Base-by-base conservation (phyloP, 495 filamentous ascomycete species). In the Evansstolkia leycettana region DNA sequence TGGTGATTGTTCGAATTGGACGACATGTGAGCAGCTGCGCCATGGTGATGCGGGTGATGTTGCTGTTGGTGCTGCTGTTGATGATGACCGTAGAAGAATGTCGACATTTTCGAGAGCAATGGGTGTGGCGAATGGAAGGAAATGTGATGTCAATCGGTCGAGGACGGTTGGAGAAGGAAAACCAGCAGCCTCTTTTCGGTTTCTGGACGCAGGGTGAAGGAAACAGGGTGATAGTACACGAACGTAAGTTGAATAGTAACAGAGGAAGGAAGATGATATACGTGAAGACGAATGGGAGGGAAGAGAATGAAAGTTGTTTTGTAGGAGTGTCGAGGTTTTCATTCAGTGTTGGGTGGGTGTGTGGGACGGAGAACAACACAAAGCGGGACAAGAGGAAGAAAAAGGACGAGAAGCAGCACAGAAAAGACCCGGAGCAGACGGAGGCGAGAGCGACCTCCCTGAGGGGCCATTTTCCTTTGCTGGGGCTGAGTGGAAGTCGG, bases 1-100 rank as follows among this genome's bases (percentile, higher is more conserved):
- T 92, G 84, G 58, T 90, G 81, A 55, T 72, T 78, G 57, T 82
- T 75, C 35, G 76, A 70, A 23, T 68, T 58, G n/a, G 65, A 47
- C 29, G 52, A 46, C 58, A 67, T 50, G 48, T 69, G 54, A 37
- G 54, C 37, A 52, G 51, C 46, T 55, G 56, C 45, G 63, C 57
- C 53, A 52, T 57, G 47, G 67, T 64, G 55, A 70, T 55, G 50
- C 68, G 64, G 54, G 39, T 53, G 64, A 49, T 60, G 70, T 43
- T 57, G 70, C 57, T 76, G 78, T 42, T 80, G 76, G 40, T 54
- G 64, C 48, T 60, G 70, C 43, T 57, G 70, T 56, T 76, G 78
- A 41, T 80, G 76, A 26, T 64, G 73, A 38, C 72, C 63, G 56
- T 79, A 77, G 66, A 75, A 83, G 60, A 79, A 85, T 51, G 75